Conservation (phyloP, 2,329 filamentous ascomycete genomes). For the Cryphonectria japonica region DNA sequence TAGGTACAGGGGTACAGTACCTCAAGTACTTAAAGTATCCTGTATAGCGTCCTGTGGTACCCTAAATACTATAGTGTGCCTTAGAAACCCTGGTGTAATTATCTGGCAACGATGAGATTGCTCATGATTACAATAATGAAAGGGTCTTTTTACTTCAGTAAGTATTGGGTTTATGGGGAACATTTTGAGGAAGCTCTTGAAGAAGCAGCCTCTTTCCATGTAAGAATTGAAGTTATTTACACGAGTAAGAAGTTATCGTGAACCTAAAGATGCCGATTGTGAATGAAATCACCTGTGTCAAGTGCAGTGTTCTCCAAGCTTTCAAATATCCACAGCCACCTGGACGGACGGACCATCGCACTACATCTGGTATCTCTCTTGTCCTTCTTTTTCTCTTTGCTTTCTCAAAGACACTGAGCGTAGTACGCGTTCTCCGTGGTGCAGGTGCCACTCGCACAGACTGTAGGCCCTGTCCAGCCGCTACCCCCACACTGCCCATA, state of each 20-base stretch:
- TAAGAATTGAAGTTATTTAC: background rate
- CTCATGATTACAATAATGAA: background rate
- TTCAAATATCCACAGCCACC: background rate
- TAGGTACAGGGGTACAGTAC: too few relatives aligned
- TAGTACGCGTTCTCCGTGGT: constrained; percentile 46
- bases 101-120: too few relatives aligned
- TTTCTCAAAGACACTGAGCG: constrained; percentile 42
- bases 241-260: background rate
- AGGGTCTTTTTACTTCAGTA: background rate
- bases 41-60: too few relatives aligned
- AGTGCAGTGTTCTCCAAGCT: background rate
- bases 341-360: background rate
- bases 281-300: background rate
- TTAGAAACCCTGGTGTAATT: too few relatives aligned
- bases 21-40: too few relatives aligned
- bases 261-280: background rate
- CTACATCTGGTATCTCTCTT: too few relatives aligned
- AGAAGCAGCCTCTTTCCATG: background rate
- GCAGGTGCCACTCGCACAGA: constrained; percentile 44
- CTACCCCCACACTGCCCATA: constrained; percentile 50
- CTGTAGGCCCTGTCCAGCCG: constrained; percentile 42
- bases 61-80: too few relatives aligned
- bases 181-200: background rate
- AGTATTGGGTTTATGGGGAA: background rate
- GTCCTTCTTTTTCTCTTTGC: background rate